Evolutionary conservation across 2,329 filamentous ascomycete species (phyloP).

Genomic region (Sporothrix sp.): DNA sequence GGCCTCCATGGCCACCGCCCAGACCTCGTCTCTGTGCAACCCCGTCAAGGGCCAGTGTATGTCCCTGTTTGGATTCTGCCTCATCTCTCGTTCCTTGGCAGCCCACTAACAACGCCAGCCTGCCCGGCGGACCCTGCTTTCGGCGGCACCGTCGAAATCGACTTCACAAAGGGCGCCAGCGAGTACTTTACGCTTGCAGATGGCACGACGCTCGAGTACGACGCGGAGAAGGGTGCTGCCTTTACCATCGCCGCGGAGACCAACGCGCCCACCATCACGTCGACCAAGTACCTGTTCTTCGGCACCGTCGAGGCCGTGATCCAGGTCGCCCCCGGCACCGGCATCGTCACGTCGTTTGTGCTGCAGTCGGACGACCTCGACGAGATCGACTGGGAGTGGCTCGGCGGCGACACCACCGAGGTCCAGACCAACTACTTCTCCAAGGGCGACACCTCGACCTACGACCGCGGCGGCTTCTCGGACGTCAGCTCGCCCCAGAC

Average conservation of each 20-base stretch:
- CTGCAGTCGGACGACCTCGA: constrained; percentile 85
- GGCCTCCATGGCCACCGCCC: constrained; percentile 37
- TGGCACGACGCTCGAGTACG: constrained; percentile 41
- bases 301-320: constrained; percentile 73
- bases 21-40: constrained; percentile 49
- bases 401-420: constrained; percentile 62
- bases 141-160: constrained; percentile 51
- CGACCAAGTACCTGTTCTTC: constrained; percentile 92
- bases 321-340: constrained; percentile 68
- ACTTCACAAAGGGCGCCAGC: constrained; percentile 67
- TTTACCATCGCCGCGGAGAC: constrained; percentile 58
- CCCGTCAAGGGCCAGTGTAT: constrained; percentile 38
- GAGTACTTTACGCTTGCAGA: constrained; percentile 38
- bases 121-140: constrained; percentile 73
- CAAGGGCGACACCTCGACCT: constrained; percentile 61
- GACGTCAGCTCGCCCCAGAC: constrained; percentile 44
- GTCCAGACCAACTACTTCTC: constrained; percentile 85
- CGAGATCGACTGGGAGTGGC: constrained; percentile 95
- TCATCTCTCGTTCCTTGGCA: too few species aligned
- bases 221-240: constrained; percentile 37
- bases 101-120: constrained; percentile 25
- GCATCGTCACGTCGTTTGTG: constrained; percentile 83
- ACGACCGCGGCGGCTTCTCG: constrained; percentile 58
- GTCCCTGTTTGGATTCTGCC: constrained; percentile 3
- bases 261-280: constrained; percentile 63